These are phyloP conservation scores for Mucor plumbeus DNA, from an alignment of 371 early-diverging fungal genomes.

Conservation along the genomic window DNA sequence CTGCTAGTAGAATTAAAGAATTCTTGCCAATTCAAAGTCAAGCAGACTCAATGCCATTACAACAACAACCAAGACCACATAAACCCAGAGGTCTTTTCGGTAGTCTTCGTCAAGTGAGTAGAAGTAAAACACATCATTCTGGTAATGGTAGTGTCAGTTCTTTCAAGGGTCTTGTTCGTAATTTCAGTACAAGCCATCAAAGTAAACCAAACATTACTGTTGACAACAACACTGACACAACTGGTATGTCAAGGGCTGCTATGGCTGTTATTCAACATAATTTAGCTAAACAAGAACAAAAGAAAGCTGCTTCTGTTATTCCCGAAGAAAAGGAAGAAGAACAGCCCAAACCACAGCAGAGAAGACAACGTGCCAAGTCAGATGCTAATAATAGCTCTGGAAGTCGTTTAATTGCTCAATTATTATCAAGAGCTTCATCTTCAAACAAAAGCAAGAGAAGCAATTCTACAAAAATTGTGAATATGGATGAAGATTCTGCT, in stretches of 20 bases:
- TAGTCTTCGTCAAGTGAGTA: slow-evolving; percentile 31
- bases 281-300: slow-evolving; percentile 19
- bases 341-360: not conserved
- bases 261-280: slow-evolving; percentile 37
- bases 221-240: not conserved
- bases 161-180: slow-evolving; percentile 29
- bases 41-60: not conserved
- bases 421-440: slow-evolving; percentile 23
- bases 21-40: not conserved
- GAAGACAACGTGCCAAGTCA: slow-evolving; percentile 5
- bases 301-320: slow-evolving; percentile 6
- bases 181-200: slow-evolving; percentile 21
- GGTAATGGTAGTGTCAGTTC: slow-evolving; percentile 11
- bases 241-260: slow-evolving; percentile 34
- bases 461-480: slow-evolving; percentile 27
- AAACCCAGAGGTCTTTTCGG: slow-evolving; percentile 28
- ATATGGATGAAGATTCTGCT: slow-evolving; percentile 23
- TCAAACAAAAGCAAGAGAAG: not conserved
- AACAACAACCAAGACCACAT: not conserved
- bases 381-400: slow-evolving; percentile 6
- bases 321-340: slow-evolving; percentile 3
- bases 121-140: slow-evolving; percentile 21
- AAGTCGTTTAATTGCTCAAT: slow-evolving; percentile 22
- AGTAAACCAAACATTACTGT: not conserved
- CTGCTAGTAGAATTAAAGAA: not conserved